Conservation (phyloP, 225 moss, liverwort and hornwort genomes). For the Bryoerythrophyllum caledonicum region DNA sequence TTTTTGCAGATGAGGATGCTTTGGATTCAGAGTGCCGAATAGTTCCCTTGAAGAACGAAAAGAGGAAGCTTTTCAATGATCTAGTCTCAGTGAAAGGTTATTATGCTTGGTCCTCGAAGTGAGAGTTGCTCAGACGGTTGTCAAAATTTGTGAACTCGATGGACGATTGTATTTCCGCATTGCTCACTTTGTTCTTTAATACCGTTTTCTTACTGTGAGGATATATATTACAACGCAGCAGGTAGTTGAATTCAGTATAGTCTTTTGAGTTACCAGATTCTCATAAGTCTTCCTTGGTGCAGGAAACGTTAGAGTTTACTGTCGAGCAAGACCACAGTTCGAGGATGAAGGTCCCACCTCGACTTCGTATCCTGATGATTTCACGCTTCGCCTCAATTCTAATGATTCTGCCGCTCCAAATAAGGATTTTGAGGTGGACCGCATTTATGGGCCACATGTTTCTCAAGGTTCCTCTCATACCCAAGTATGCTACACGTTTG, state of each 20-base stretch:
- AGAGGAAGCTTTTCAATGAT: slow-evolving; percentile 64
- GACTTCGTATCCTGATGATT: slow-evolving; percentile 66
- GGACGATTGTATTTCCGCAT: slow-evolving; percentile 1
- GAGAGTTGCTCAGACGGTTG: background rate
- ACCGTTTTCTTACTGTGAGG: no score
- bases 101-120: background rate
- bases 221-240: no score
- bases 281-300: slow-evolving; percentile 16
- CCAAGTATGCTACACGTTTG: background rate
- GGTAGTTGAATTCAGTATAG: no score
- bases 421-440: slow-evolving; percentile 68
- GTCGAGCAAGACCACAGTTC: slow-evolving; percentile 81
- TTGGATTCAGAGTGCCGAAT: slow-evolving; percentile 70
- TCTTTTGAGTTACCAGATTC: no score
- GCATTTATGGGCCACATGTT: slow-evolving; percentile 69
- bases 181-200: no score
- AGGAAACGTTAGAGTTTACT: slow-evolving; percentile 66
- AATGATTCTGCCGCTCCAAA: slow-evolving; percentile 40
- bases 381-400: slow-evolving; percentile 53
- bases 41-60: slow-evolving; percentile 61
- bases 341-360: slow-evolving; percentile 73
- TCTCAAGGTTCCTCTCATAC: slow-evolving; percentile 50
- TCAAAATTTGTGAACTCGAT: background rate
- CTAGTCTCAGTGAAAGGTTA: slow-evolving; percentile 63
- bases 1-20: slow-evolving; percentile 63